Base-by-base conservation (phyloP, 2,329 filamentous ascomycete genomes). In the Alternaria brassicae region DNA sequence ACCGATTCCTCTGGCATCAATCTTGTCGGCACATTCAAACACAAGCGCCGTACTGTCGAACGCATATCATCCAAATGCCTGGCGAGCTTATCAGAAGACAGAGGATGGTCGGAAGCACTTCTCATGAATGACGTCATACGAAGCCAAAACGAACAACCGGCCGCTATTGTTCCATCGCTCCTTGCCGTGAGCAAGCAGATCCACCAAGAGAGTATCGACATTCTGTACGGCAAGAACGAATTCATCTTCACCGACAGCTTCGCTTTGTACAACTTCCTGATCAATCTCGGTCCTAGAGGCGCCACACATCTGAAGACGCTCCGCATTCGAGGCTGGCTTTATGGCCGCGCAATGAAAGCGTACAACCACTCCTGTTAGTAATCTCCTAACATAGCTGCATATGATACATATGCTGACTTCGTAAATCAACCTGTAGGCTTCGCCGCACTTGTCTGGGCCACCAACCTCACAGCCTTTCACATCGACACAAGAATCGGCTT, bases 211-310 rank as follows among this genome's bases (percentile, higher is more conserved):
- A 67, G 53, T 2, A 55, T 63, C 13, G 54, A 69, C 3, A 56
- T 77, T 2, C 50, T 78, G 10, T 77, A 78, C 49, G 53, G 52
- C 32, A 74, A 34, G 28, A 48, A 77, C 53, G 60, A 72, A 4
- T 70, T 77, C 52, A 54, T 65, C 34, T 63, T 77, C 28, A 51
- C 53, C 6, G 69, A 77, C 34, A 61, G 71, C 3, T 45, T 63
- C n/a, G 67, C 74, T 2, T 53, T 78, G 39, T 74, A 77, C 58
- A 54, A 60, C 7, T 76, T 77, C 61, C 49, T 78, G 30, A 70
- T 76, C 45, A 72, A 72, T 39, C 63, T 77, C 9, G 69, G 71
- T 2, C 67, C 72, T 13, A 61, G 42, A 1, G 63, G 68, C 15
- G 66, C 71, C 13, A 61, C 63, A 5, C 56, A 63, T 10, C 47